These are phyloP conservation scores for Aspergillus luchuensis DNA, from an alignment of 2,329 filamentous ascomycete genomes.

Conservation along the genomic window DNA sequence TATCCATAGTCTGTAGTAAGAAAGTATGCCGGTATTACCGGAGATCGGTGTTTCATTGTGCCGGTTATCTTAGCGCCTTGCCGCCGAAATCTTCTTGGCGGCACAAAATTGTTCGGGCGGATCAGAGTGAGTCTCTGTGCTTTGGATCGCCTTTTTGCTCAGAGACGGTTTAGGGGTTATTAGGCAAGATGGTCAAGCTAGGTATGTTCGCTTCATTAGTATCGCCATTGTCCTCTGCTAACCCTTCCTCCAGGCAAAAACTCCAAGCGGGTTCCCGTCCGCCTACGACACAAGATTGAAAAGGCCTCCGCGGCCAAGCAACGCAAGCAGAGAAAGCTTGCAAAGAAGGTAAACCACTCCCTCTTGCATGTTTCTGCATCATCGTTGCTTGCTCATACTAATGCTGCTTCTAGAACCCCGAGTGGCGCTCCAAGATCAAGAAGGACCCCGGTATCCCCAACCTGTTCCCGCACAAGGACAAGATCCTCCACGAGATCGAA, in stretches of 20 bases:
- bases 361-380: background rate
- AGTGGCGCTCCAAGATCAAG: slow-evolving; percentile 94
- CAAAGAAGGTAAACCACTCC: slow-evolving; percentile 67
- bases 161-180: slow-evolving; percentile 8
- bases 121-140: slow-evolving; percentile 18
- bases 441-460: slow-evolving; percentile 98
- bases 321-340: slow-evolving; percentile 81
- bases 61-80: slow-evolving; percentile 39
- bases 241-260: slow-evolving; percentile 69
- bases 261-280: slow-evolving; percentile 88
- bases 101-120: slow-evolving; percentile 29
- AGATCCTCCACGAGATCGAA: slow-evolving; percentile 91
- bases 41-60: slow-evolving; percentile 37
- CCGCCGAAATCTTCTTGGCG: slow-evolving; percentile 39
- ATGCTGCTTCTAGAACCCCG: slow-evolving; percentile 66
- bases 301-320: slow-evolving; percentile 90
- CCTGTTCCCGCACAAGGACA: slow-evolving; percentile 96
- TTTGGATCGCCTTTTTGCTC: slow-evolving; percentile 19
- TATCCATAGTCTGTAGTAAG: background rate
- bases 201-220: slow-evolving; percentile 30
- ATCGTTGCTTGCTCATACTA: slow-evolving; percentile 6
- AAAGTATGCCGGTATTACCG: slow-evolving; percentile 17
- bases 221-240: background rate
- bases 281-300: slow-evolving; percentile 92
- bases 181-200: slow-evolving; percentile 44